Evolutionary conservation across 2,329 filamentous ascomycete genomes (phyloP).

Genomic region (Pyrenochaeta sp.): DNA sequence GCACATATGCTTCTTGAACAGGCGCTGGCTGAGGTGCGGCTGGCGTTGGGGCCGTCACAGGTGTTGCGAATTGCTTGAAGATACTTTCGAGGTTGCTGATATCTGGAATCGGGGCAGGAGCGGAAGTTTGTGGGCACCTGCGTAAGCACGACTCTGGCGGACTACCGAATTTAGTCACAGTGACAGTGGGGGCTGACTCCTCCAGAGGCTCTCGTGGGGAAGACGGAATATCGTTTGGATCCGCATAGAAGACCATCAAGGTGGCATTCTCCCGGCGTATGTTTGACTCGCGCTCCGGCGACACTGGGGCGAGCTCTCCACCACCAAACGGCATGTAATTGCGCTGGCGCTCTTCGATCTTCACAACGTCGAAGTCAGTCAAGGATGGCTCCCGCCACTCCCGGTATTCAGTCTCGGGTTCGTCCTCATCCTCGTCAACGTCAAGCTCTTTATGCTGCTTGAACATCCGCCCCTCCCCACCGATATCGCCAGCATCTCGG

Average conservation of each 20-base stretch:
- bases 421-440: conserved; percentile 67
- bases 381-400: conserved; percentile 42
- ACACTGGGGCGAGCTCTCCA: conserved; percentile 48
- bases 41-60: conserved; percentile 15
- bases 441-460: conserved; percentile 70
- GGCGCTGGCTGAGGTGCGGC: conserved; percentile 16
- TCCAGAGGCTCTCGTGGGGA: conserved; percentile 55
- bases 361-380: conserved; percentile 55
- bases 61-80: conserved; percentile 35
- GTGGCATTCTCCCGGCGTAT: conserved; percentile 55
- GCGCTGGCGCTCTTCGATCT: conserved; percentile 49
- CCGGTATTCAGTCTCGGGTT: conserved; percentile 50
- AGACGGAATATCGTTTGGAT: conserved; percentile 54
- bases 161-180: conserved; percentile 48
- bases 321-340: conserved; percentile 58
- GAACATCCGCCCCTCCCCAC: conserved; percentile 65
- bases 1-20: conserved; percentile 25
- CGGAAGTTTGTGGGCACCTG: conserved; percentile 28
- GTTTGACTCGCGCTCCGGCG: conserved; percentile 53
- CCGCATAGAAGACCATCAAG: conserved; percentile 56
- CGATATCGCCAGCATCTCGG: conserved; percentile 75
- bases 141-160: conserved; percentile 37
- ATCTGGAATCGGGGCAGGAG: conserved; percentile 23
- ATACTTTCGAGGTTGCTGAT: conserved; percentile 37
- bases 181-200: conserved; percentile 16